A percentile compares a stretch with the other conserved stretches of the same genome.
Evolutionary conservation across 306 rosid species (phyloP).

Genomic region (Vachellia pachyceras): DNA sequence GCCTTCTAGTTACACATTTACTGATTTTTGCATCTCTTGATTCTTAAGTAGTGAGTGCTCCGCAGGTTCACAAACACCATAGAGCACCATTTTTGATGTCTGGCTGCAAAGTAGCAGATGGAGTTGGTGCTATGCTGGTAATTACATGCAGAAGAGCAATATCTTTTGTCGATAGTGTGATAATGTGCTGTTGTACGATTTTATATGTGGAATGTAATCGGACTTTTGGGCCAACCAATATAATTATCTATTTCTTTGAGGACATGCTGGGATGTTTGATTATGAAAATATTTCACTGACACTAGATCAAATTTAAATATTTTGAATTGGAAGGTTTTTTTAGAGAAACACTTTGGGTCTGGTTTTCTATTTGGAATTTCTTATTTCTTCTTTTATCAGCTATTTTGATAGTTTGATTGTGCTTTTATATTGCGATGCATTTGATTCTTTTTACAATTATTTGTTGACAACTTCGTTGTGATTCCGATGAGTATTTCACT

Average conservation of each 20-base stretch:
- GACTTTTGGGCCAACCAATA: background rate
- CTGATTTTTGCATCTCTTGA: slow-evolving; percentile 32
- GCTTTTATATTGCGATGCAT: slow-evolving; percentile 24
- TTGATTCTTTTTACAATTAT: slow-evolving; percentile 12
- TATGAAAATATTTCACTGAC: background rate
- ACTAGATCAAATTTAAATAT: background rate
- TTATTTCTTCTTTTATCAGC: background rate
- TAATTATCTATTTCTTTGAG: background rate
- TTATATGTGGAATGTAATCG: background rate
- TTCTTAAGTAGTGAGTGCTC: slow-evolving; percentile 45
- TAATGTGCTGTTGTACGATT: background rate
- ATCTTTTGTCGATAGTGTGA: background rate
- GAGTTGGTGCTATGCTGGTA: slow-evolving; percentile 97
- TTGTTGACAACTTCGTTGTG: slow-evolving; percentile 15
- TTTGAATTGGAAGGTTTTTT: slow-evolving; percentile 22
- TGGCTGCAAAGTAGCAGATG: slow-evolving; percentile 99
- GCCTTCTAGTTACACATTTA: slow-evolving; percentile 31
- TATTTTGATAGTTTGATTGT: slow-evolving; percentile 1
- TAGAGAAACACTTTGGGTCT: background rate
- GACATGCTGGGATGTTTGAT: slow-evolving; percentile 8
- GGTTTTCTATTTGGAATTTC: background rate
- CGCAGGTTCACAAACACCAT: slow-evolving; percentile 88
- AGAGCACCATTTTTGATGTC: slow-evolving; percentile 93
- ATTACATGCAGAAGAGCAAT: slow-evolving; percentile 20
- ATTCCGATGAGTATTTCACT: slow-evolving; percentile 5